These are phyloP conservation scores for Plantago ovata DNA, from an alignment of 257 asterid species.

Conservation along the genomic window DNA sequence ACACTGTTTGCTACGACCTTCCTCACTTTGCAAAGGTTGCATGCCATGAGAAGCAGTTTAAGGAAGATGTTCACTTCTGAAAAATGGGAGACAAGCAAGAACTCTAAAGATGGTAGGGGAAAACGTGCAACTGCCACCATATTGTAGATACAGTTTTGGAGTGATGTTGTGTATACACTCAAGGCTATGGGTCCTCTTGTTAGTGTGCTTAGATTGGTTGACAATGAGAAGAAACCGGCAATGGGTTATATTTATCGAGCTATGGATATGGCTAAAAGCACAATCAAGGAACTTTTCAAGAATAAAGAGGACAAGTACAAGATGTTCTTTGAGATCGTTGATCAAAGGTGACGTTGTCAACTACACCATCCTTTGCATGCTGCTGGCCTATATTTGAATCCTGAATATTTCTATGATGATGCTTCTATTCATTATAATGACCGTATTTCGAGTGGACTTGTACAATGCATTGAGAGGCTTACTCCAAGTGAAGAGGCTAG, in stretches of 20 bases:
- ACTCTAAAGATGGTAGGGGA: neutral
- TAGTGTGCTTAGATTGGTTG: neutral
- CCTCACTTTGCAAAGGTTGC: too few relatives aligned
- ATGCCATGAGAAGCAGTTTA: neutral
- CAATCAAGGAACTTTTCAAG: neutral
- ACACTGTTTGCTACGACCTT: too few relatives aligned
- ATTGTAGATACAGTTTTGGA: slow-evolving; percentile 5
- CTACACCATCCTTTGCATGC: slow-evolving; percentile 14
- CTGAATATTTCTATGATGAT: neutral
- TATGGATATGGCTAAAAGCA: neutral
- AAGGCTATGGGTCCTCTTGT: neutral
- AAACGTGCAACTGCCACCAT: neutral
- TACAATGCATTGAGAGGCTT: neutral
- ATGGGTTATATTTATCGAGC: slow-evolving; percentile 10
- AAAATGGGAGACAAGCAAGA: neutral
- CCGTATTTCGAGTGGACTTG: neutral
- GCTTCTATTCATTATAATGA: neutral
- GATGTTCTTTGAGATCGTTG: slow-evolving; percentile 9
- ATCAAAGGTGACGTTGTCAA: neutral
- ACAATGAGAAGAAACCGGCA: neutral
- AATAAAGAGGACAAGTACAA: slow-evolving; percentile 5
- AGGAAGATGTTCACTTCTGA: neutral
- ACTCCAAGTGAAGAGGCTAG: neutral
- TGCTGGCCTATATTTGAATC: slow-evolving; percentile 3
- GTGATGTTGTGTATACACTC: neutral